A percentile compares a stretch with the other conserved stretches of the same genome.
phyloP scores from a whole-genome alignment of 2,329 filamentous ascomycete species.

The Aspergillus sp. region DNA sequence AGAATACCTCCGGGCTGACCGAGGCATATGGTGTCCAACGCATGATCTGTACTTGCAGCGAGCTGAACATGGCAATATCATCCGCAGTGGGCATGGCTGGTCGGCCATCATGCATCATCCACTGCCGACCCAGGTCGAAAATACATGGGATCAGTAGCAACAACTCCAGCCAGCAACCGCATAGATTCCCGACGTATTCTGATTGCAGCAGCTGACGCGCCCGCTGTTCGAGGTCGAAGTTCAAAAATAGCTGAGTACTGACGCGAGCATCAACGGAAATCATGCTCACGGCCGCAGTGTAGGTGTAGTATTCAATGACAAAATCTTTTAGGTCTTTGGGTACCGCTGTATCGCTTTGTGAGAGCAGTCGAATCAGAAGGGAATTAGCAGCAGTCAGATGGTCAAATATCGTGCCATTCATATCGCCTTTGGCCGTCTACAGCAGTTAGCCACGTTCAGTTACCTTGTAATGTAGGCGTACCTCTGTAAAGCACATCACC shows the following conservation, averaged over 20 bases:
- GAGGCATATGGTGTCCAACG: constrained; percentile 41
- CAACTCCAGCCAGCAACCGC: constrained; percentile 35
- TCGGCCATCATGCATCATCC: constrained; percentile 32
- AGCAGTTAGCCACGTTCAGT: constrained; percentile 6
- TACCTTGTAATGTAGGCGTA: constrained; percentile 22
- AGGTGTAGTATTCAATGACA: constrained; percentile 53
- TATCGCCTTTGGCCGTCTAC: constrained; percentile 48
- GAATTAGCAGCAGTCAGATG: constrained; percentile 50
- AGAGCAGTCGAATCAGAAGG: constrained; percentile 42
- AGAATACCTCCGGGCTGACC: constrained; percentile 40
- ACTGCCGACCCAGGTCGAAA: constrained; percentile 37
- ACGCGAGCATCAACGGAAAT: constrained; percentile 44
- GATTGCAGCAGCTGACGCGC: constrained; percentile 29
- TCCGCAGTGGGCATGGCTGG: constrained; percentile 37
- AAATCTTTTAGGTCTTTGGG: constrained; percentile 47
- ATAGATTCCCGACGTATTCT: constrained; percentile 34
- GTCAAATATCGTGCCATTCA: constrained; percentile 50
- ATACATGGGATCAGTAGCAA: constrained; percentile 34
- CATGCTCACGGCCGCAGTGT: constrained; percentile 52
- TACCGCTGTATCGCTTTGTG: constrained; percentile 33
- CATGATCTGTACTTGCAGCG: constrained; percentile 47
- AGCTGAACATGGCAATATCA: constrained; percentile 48
- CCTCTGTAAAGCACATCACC: constrained; percentile 52
- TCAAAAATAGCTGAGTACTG: constrained; percentile 32
- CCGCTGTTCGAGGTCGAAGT: constrained; percentile 48